These are phyloP conservation scores for Emmonsiellopsis sp. DNA, from an alignment of 2,329 filamentous ascomycete genomes.

Conservation along the genomic window DNA sequence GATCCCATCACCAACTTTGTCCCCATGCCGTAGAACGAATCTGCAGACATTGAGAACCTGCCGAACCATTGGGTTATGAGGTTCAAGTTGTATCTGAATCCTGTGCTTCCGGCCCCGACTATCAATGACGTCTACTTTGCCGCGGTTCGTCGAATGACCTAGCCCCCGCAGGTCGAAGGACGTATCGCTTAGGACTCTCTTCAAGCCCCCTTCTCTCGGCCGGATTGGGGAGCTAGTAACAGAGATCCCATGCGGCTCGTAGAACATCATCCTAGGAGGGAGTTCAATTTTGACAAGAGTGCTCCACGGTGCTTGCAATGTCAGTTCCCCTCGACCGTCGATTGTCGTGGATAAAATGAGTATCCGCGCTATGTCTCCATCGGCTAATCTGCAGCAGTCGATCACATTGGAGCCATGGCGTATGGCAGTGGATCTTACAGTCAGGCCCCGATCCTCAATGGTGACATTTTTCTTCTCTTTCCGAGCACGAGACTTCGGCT, in stretches of 20 bases:
- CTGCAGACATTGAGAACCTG: conserved; percentile 53
- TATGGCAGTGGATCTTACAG: conserved; percentile 28
- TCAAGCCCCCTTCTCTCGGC: conserved; percentile 44
- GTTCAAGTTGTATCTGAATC: conserved; percentile 57
- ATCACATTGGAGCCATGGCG: conserved; percentile 57
- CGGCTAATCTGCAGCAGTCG: conserved; percentile 62
- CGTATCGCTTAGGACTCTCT: conserved; percentile 36
- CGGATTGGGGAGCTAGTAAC: conserved; percentile 42
- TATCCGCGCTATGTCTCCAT: conserved; percentile 59
- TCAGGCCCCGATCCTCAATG: background rate
- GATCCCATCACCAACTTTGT: conserved; percentile 49
- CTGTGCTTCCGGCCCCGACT: conserved; percentile 54
- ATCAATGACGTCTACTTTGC: conserved; percentile 58
- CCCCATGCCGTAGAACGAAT: conserved; percentile 51
- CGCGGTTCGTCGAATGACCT: conserved; percentile 48
- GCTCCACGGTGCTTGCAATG: conserved; percentile 67
- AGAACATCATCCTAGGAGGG: conserved; percentile 47
- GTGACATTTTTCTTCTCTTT: conserved; percentile 15
- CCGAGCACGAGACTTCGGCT: conserved; percentile 15
- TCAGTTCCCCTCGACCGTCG: conserved; percentile 56
- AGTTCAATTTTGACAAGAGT: conserved; percentile 57
- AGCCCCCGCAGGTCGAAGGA: conserved; percentile 41
- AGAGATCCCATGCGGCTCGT: conserved; percentile 52
- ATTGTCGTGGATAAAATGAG: conserved; percentile 58
- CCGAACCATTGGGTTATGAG: conserved; percentile 52